A percentile compares a stretch with the other conserved stretches of the same genome.
Conservation (phyloP, 2,329 filamentous ascomycete genomes). For the Phyllosticta paracitricarpa region DNA sequence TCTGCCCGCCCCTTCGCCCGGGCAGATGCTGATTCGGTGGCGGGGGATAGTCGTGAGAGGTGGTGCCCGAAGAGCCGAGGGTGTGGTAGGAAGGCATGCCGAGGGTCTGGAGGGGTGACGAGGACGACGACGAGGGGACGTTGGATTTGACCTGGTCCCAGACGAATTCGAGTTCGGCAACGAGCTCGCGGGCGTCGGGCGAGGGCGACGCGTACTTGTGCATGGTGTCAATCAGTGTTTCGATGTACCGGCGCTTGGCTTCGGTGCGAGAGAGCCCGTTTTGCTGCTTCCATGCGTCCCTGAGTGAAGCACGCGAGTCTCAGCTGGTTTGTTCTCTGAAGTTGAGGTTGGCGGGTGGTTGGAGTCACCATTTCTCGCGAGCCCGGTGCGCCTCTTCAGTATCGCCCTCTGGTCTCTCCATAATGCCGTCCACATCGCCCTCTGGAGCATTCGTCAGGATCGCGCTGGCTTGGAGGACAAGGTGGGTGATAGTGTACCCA, state of each 20-base stretch:
- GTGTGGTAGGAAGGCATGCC: conserved; percentile 22
- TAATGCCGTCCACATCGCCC: conserved; percentile 88
- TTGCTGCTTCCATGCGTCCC: conserved; percentile 92
- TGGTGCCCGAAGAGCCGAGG: conserved; percentile 41
- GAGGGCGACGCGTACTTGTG: conserved; percentile 84
- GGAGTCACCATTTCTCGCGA: conserved; percentile 54
- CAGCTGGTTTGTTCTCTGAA: conserved; percentile 4
- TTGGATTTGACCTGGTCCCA: conserved; percentile 98
- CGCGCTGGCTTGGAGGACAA: background rate
- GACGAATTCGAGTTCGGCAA: conserved; percentile 93
- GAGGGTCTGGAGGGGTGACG: conserved; percentile 27
- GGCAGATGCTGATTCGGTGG: conserved; percentile 6
- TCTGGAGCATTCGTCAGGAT: conserved; percentile 39
- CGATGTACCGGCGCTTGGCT: conserved; percentile 25
- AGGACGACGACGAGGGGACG: conserved; percentile 50
- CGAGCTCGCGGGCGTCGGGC: conserved; percentile 74
- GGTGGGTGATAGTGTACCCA: conserved; percentile 45
- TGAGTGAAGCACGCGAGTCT: conserved; percentile 19
- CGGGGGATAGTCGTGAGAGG: conserved; percentile 25
- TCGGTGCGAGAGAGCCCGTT: conserved; percentile 76
- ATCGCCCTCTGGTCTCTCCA: conserved; percentile 61
- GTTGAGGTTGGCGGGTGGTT: conserved; percentile 15
- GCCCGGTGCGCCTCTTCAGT: conserved; percentile 43
- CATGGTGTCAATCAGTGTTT: conserved; percentile 92
- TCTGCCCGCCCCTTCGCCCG: background rate